These are phyloP conservation scores for Suhomyces kilbournensis DNA, from an alignment of 805 yeast genomes.

Conservation along the genomic window DNA sequence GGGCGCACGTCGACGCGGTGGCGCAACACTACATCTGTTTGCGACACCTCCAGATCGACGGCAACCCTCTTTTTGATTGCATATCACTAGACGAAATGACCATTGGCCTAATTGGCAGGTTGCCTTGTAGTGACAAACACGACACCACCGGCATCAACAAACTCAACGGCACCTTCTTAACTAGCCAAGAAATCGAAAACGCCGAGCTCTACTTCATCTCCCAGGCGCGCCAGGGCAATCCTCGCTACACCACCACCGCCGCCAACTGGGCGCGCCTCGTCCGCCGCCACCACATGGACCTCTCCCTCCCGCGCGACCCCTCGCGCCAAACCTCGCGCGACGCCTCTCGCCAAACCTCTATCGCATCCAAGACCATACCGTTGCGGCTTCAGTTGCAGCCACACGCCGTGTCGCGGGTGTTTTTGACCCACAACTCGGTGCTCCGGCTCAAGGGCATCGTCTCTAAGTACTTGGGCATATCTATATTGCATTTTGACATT, in stretches of 20 bases:
- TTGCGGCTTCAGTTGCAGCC: not conserved
- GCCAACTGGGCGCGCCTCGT: slow-evolving; percentile 46
- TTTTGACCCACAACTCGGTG: slow-evolving; percentile 24
- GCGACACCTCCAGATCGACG: slow-evolving; percentile 44
- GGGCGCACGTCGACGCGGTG: slow-evolving; percentile 50
- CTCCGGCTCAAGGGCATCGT: slow-evolving; percentile 35
- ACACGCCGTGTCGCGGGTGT: slow-evolving; percentile 14
- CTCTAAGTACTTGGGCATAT: slow-evolving; percentile 12
- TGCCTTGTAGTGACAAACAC: slow-evolving; percentile 17
- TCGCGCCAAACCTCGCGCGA: no score
- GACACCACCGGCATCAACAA: slow-evolving; percentile 23
- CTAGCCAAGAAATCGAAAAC: slow-evolving; percentile 48
- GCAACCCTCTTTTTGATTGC: slow-evolving; percentile 48
- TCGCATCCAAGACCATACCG: not conserved
- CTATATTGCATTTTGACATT: slow-evolving; percentile 24
- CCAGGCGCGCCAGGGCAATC: slow-evolving; percentile 36
- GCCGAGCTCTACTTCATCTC: slow-evolving; percentile 69
- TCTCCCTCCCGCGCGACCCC: not conserved
- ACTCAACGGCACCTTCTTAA: slow-evolving; percentile 59
- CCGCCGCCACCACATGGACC: slow-evolving; percentile 29
- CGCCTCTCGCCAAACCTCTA: no score
- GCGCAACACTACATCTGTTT: slow-evolving; percentile 39
- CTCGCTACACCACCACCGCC: slow-evolving; percentile 12
- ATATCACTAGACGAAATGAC: slow-evolving; percentile 31
- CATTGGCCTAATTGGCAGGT: slow-evolving; percentile 46